phyloP scores from a whole-genome alignment of 2,329 filamentous ascomycete species.

The Ascochyta viciae-villosae region DNA sequence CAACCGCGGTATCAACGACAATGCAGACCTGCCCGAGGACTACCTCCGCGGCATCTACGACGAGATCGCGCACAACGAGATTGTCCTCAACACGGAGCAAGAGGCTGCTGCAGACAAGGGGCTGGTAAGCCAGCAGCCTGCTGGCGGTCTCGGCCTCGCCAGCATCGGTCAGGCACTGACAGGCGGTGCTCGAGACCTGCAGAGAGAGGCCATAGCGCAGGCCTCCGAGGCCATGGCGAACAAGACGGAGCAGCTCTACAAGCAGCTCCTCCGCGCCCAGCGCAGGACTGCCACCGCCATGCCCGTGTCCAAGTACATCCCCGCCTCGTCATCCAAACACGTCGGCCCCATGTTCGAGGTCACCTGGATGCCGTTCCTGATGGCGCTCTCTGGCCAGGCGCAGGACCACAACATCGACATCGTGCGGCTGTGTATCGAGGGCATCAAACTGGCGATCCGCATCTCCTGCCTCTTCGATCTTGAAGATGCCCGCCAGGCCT shows the following conservation, averaged over 20 bases:
- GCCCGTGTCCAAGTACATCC: constrained; percentile 78
- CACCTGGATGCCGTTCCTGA: constrained; percentile 99
- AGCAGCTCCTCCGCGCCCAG: constrained; percentile 89
- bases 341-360: constrained; percentile 99
- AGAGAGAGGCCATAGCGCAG: constrained; percentile 90
- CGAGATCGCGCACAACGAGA: constrained; percentile 89
- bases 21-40: constrained; percentile 88
- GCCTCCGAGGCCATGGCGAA: constrained; percentile 93
- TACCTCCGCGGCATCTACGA: constrained; percentile 91
- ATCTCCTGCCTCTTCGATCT: constrained; percentile 94
- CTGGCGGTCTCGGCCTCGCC: constrained; percentile 72
- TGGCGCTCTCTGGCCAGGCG: constrained; percentile 88
- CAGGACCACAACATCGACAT: constrained; percentile 95
- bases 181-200: constrained; percentile 89
- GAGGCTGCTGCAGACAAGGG: constrained; percentile 86
- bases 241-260: constrained; percentile 85
- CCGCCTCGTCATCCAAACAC: constrained; percentile 91
- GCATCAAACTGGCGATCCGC: constrained; percentile 90
- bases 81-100: constrained; percentile 90
- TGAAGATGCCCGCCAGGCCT: constrained; percentile 91
- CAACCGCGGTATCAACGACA: constrained; percentile 97
- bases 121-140: constrained; percentile 61
- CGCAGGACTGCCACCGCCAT: constrained; percentile 76
- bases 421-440: constrained; percentile 91
- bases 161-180: constrained; percentile 88